phyloP scores from a whole-genome alignment of 768 basidiomycete genomes.

The Termitomyces sp. region DNA sequence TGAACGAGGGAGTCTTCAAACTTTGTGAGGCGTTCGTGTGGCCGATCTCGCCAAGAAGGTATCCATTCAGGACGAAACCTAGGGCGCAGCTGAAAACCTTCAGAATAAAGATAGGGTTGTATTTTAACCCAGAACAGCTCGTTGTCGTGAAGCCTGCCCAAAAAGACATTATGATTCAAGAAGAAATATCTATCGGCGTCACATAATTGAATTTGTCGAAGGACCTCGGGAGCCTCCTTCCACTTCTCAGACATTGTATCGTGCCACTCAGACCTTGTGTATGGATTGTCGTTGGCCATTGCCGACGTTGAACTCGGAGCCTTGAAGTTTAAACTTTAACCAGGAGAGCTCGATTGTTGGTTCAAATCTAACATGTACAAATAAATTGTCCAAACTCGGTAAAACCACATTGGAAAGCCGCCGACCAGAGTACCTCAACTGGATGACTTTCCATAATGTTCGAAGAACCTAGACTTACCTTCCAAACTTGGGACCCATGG shows the following conservation, averaged over 20 bases:
- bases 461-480: too few species aligned
- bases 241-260: neutral
- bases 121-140: neutral
- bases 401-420: too few species aligned
- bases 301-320: neutral
- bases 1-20: neutral
- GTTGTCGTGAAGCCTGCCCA: neutral
- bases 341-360: too few species aligned
- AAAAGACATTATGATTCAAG: neutral
- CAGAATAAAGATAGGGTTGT: neutral
- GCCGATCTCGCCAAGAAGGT: neutral
- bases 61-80: neutral
- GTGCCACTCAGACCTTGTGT: neutral
- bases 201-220: neutral
- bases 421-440: too few species aligned
- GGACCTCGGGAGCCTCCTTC: neutral
- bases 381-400: too few species aligned
- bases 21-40: neutral
- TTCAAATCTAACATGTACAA: too few species aligned
- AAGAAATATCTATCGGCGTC: neutral
- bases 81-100: neutral
- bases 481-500: too few species aligned
- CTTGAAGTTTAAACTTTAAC: too few species aligned
- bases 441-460: too few species aligned
- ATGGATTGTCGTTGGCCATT: neutral